A percentile compares a stretch with the other conserved stretches of the same genome.
These are phyloP conservation scores for Coniochaeta sp. DNA, from an alignment of 2,329 filamentous ascomycete genomes.

Conservation along the genomic window DNA sequence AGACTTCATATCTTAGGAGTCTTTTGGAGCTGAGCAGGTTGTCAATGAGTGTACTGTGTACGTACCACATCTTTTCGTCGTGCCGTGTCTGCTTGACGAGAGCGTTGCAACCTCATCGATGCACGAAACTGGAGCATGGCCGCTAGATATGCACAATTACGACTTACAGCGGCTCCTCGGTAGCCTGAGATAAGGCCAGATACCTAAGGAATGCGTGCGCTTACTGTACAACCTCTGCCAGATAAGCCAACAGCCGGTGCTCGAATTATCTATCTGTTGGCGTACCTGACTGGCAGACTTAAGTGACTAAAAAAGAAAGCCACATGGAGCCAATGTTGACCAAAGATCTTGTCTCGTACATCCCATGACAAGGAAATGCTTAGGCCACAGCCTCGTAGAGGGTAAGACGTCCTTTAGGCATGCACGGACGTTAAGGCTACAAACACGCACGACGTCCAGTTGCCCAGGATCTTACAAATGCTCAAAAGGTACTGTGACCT, in stretches of 20 bases:
- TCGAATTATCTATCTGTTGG: background rate
- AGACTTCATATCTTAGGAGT: no score
- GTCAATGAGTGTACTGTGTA: background rate
- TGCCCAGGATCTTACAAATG: background rate
- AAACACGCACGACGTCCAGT: background rate
- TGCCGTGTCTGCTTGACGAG: background rate
- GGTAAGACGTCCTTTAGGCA: background rate
- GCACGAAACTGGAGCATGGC: background rate
- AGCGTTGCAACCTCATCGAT: background rate
- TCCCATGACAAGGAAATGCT: background rate
- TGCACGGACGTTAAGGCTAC: background rate
- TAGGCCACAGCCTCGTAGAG: background rate
- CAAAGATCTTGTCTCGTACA: background rate
- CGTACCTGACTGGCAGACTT: no score
- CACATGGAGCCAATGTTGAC: no score
- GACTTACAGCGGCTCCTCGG: background rate
- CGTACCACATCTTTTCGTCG: no score
- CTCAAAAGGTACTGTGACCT: no score
- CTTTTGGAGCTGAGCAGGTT: background rate
- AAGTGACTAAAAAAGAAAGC: no score
- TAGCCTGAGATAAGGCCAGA: background rate
- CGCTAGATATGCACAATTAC: slow-evolving; percentile 1
- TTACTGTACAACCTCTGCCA: background rate
- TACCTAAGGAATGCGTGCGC: background rate
- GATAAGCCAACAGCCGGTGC: background rate